phyloP scores from a whole-genome alignment of 2,329 filamentous ascomycete genomes.

The Claviceps purpurea region DNA sequence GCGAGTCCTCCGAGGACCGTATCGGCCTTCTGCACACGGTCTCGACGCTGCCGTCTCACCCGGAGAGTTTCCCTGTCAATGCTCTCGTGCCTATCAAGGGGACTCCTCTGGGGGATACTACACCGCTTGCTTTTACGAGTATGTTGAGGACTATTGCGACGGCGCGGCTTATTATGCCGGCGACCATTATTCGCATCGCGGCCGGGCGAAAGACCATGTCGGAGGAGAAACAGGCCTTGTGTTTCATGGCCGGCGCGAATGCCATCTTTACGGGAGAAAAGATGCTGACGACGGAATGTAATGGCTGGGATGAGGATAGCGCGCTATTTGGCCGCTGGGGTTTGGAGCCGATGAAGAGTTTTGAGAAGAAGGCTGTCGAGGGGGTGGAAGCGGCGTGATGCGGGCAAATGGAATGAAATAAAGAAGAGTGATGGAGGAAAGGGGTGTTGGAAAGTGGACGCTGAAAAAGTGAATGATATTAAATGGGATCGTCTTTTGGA shows the following conservation, averaged over 20 bases:
- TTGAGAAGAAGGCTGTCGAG: slow-evolving; percentile 20
- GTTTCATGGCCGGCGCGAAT: slow-evolving; percentile 84
- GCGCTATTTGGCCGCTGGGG: slow-evolving; percentile 78
- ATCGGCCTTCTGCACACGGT: slow-evolving; percentile 76
- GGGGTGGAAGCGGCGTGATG: slow-evolving; percentile 6
- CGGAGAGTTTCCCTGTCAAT: slow-evolving; percentile 85
- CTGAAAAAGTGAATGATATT: too few species aligned
- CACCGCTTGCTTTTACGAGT: slow-evolving; percentile 61
- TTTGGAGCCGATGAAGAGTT: slow-evolving; percentile 58
- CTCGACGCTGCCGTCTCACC: slow-evolving; percentile 65
- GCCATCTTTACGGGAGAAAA: slow-evolving; percentile 94
- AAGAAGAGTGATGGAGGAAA: neutral
- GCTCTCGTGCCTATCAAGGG: slow-evolving; percentile 83
- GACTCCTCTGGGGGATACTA: slow-evolving; percentile 65
- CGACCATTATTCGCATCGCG: slow-evolving; percentile 75
- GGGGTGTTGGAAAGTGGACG: too few species aligned
- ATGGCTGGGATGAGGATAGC: slow-evolving; percentile 80
- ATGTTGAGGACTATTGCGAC: slow-evolving; percentile 75
- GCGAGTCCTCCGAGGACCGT: slow-evolving; percentile 66
- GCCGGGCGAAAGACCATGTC: slow-evolving; percentile 73
- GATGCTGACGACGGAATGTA: slow-evolving; percentile 87
- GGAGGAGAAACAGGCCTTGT: slow-evolving; percentile 79
- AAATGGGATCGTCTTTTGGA: too few species aligned
- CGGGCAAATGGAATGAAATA: neutral
- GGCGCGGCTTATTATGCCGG: slow-evolving; percentile 69